Conservation (phyloP, 208 protist genomes). For the Willaertia magna region DNA sequence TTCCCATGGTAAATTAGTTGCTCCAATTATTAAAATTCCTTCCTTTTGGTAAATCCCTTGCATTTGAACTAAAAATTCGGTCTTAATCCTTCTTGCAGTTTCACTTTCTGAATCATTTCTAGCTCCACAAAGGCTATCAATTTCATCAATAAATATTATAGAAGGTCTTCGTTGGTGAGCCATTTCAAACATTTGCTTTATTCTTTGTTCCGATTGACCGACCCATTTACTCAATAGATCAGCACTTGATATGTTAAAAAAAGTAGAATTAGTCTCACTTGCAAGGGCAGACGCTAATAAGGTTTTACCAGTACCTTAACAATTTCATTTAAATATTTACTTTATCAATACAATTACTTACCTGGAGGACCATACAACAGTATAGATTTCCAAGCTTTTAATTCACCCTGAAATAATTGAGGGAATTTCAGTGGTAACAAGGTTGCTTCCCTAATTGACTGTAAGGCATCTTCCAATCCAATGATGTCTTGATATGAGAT, state of each 20-base stretch:
- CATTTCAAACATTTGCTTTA: conserved; percentile 78
- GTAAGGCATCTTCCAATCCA: conserved; percentile 83
- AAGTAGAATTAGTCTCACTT: conserved; percentile 63
- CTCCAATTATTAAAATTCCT: conserved; percentile 50
- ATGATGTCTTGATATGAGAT: conserved; percentile 68
- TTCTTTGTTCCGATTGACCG: conserved; percentile 86
- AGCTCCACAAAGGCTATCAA: conserved; percentile 89
- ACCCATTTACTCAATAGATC: conserved; percentile 91
- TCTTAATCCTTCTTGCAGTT: conserved; percentile 87
- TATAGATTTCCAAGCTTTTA: conserved; percentile 67
- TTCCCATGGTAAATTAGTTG: conserved; percentile 59
- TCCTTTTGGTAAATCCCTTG: conserved; percentile 32
- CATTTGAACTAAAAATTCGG: conserved; percentile 96
- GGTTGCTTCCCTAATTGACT: conserved; percentile 86
- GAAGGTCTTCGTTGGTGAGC: conserved; percentile 42
- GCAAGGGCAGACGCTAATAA: conserved; percentile 76
- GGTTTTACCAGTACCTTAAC: conserved; percentile 48
- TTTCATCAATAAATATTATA: conserved; percentile 99
- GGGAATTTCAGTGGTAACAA: conserved; percentile 88
- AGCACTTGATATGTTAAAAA: conserved; percentile 76
- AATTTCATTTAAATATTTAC: neutral
- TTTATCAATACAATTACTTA: neutral
- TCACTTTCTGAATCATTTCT: conserved; percentile 70
- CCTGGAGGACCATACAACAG: conserved; percentile 67
- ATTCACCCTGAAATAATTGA: conserved; percentile 80